Evolutionary conservation across 805 yeast species (phyloP).

Genomic region (Komagataella pastoris): DNA sequence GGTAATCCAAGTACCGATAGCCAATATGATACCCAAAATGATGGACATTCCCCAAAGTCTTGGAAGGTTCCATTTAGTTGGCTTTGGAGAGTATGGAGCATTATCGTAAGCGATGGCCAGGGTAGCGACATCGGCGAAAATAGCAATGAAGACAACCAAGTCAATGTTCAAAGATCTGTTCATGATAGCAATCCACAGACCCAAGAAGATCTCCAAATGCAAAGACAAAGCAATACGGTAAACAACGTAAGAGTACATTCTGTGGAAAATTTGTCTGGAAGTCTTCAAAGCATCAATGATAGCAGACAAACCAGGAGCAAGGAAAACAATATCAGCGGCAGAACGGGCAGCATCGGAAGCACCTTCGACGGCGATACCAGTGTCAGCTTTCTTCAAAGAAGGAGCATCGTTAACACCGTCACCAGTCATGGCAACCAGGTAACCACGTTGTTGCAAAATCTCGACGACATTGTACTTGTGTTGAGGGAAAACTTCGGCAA

Average conservation of each 20-base stretch:
- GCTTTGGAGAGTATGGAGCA: slow-evolving; percentile 87
- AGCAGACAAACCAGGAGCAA: slow-evolving; percentile 92
- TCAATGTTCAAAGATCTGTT: slow-evolving; percentile 79
- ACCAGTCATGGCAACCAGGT: slow-evolving; percentile 98
- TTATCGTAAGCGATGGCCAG: slow-evolving; percentile 95
- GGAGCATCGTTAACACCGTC: slow-evolving; percentile 99
- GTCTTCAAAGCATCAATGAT: slow-evolving; percentile 91
- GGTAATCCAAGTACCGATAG: slow-evolving; percentile 89
- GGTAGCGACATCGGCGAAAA: slow-evolving; percentile 95
- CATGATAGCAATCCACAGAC: slow-evolving; percentile 93
- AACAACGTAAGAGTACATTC: slow-evolving; percentile 96
- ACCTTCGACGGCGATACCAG: slow-evolving; percentile 98
- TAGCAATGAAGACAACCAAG: slow-evolving; percentile 91
- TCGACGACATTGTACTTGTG: slow-evolving; percentile 94
- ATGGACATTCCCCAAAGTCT: slow-evolving; percentile 96
- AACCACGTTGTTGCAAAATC: slow-evolving; percentile 90
- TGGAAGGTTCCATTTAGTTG: slow-evolving; percentile 95
- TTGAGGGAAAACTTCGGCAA: slow-evolving; percentile 97
- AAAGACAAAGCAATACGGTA: slow-evolving; percentile 95
- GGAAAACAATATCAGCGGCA: slow-evolving; percentile 92
- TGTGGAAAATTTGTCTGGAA: slow-evolving; percentile 95
- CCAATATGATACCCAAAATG: slow-evolving; percentile 73
- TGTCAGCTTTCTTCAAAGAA: slow-evolving; percentile 89
- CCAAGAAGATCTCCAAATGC: slow-evolving; percentile 89
- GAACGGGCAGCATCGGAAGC: slow-evolving; percentile 95